Evolutionary conservation across 2,329 filamentous ascomycete genomes (phyloP), one percentile per base, ranked within the genome.

Genomic region (Tolypocladium album): DNA sequence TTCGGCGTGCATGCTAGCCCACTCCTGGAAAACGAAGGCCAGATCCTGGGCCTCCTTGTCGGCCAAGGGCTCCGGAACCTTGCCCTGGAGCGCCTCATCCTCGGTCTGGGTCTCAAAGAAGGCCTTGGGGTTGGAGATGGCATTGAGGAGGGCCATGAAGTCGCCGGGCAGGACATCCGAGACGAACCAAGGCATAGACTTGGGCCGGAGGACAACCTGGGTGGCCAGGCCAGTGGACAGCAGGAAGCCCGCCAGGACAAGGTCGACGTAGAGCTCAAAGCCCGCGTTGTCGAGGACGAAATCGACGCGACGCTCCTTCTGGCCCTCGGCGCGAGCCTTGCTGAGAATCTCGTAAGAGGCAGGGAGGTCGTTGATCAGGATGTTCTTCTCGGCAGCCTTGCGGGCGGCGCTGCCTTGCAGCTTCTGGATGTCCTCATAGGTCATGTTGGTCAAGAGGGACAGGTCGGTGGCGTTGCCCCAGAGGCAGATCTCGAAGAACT

Each of bases 381-480:
- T 96, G 71, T 97, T 97, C 76, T 90, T 86, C 77, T 97, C 91
- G 1, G 90, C 88, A 1, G 83, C 85, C 72, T 96, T 95, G 64
- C 93, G 84, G 15, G 93, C 92, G 67, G 92, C 82, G 9, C 89
- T 87, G 20, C 93, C 93, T 77, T 99, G 94, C 12, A 97, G 82
- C 74, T 96, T 96, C 76, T 97, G 93, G 65, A 99, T 95, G 69
- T 97, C 94, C 68, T 97, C 92, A 73, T 96, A 96, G 1, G 89
- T 90, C 60, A 97, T 82, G 67, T 88, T 92, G 0, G 92, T 96
- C 59, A 97, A 80, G 24, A 97, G 87, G 0, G 91, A 96, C 17
- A 97, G 80, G 72, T 97, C 94, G 0, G 93, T 97, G 1, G 93
- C 94, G 72, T 97, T 97, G 13, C 93, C 93, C 93, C 93, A 97